Base-by-base conservation (phyloP, 805 yeast genomes). In the Starmerella apis region DNA sequence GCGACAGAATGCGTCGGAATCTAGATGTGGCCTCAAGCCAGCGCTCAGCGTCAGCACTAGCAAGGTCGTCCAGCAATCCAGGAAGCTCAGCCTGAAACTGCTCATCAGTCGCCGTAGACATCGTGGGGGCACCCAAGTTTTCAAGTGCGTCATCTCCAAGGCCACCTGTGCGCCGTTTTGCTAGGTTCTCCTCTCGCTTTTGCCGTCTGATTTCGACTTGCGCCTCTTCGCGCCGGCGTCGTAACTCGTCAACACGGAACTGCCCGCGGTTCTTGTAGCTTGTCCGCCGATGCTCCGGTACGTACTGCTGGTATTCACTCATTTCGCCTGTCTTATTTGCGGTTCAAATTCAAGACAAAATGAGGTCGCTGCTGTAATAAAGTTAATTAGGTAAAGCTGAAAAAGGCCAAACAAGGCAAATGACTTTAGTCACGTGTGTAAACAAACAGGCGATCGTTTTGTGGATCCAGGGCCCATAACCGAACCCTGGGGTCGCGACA, bases 211-310 rank as follows among this genome's bases (percentile, higher is more conserved):
- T 75, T 66, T 88, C 97, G 53, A 92, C 94, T 69, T 90, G 96
- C 62, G 90, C 96, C 51, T 85, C 94, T 68, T 90, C 98, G 68
- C 97, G 83, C 67, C 98, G 83, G 68, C 97, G 87, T 69, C 98
- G 85, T 61, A 92, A 79, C 73, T 92, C 98, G 66, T 92, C 98
- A 52, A 86, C 86, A 62, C 84, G 83, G 65, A 92, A 92, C 64
- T 94, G 79, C 56, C 92, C 86, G 67, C 88, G 86, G 72, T 92
- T 90, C 68, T 92, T 92, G 74, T 85, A 92, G 65, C 83, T 86
- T 37, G 96, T 87, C 69, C 96, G 86, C 70, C 98, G 87, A 69
- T 90, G 90, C 69, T 92, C 97, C 43, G 98, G 98, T 53, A 92
- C 85, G 68, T 86, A 90, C 70, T 88, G 83, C 60, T 56, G 56